Percentiles rank a stretch among this genome's conserved stretches.
phyloP scores from a whole-genome alignment of 2,329 filamentous ascomycete species.

The Aspergillus pseudoglaucus region DNA sequence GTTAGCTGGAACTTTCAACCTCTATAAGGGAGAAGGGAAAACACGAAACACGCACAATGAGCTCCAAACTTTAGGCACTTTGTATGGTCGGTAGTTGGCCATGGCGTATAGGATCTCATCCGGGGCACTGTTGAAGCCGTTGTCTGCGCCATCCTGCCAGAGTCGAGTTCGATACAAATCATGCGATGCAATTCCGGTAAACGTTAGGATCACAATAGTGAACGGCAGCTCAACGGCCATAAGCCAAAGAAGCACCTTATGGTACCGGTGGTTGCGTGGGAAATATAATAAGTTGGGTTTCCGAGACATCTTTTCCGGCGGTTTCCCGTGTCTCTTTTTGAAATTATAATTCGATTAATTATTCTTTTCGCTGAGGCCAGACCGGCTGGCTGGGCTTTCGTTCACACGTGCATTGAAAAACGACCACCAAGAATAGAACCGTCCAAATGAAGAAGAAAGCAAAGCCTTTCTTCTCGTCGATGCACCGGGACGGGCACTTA shows the following conservation, averaged over 20 bases:
- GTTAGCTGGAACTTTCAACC: background rate
- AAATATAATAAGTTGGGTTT: conserved; percentile 33
- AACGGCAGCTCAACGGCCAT: conserved; percentile 52
- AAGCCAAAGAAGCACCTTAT: conserved; percentile 46
- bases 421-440: no score
- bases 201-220: conserved; percentile 51
- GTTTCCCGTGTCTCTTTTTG: background rate
- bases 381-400: conserved; percentile 32
- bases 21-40: background rate
- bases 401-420: conserved; percentile 11
- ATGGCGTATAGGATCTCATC: conserved; percentile 50
- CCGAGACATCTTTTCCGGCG: background rate
- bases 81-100: conserved; percentile 53
- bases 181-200: conserved; percentile 57
- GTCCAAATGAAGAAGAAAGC: conserved; percentile 10
- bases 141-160: conserved; percentile 55
- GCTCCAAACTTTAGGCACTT: conserved; percentile 54
- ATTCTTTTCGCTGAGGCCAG: conserved; percentile 20
- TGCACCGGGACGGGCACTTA: no score
- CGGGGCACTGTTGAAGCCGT: conserved; percentile 58
- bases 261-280: conserved; percentile 49
- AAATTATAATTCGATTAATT: background rate
- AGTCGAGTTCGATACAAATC: conserved; percentile 55
- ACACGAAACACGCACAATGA: conserved; percentile 43
- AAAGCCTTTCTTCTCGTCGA: background rate